phyloP scores from a whole-genome alignment of 2,329 filamentous ascomycete genomes.

The Aureobasidium sp. region DNA sequence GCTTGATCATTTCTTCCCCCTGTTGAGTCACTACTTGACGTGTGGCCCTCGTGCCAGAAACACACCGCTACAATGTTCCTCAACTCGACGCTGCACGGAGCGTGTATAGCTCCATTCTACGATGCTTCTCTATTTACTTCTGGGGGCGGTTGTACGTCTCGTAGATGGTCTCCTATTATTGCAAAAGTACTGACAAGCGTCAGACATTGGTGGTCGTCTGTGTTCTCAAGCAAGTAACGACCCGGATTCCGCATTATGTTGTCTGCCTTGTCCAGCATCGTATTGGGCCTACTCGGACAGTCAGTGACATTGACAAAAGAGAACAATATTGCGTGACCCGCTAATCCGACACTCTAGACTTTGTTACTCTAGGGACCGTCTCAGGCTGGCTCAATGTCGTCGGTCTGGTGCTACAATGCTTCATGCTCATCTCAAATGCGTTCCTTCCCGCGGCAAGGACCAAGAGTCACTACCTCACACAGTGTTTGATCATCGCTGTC shows the following conservation, averaged over 20 bases:
- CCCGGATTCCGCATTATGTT: slow-evolving; percentile 55
- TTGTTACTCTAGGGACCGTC: slow-evolving; percentile 50
- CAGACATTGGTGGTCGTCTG: slow-evolving; percentile 49
- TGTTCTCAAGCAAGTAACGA: slow-evolving; percentile 42
- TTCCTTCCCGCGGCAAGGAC: slow-evolving; percentile 81
- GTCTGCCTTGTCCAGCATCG: slow-evolving; percentile 80
- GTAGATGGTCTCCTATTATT: background rate
- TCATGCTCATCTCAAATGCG: slow-evolving; percentile 71
- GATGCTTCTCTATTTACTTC: slow-evolving; percentile 52
- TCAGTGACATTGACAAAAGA: slow-evolving; percentile 26
- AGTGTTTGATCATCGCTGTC: slow-evolving; percentile 71
- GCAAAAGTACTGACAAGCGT: slow-evolving; percentile 25
- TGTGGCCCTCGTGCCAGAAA: background rate
- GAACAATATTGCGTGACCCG: background rate
- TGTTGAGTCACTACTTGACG: background rate
- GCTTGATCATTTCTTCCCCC: background rate
- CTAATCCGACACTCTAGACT: slow-evolving; percentile 30
- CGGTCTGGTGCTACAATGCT: slow-evolving; percentile 62
- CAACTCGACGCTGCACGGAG: slow-evolving; percentile 13
- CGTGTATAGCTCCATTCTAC: slow-evolving; percentile 52
- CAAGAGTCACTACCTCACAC: slow-evolving; percentile 83
- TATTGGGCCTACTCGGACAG: slow-evolving; percentile 62
- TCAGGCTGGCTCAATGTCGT: slow-evolving; percentile 79
- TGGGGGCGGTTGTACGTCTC: slow-evolving; percentile 57
- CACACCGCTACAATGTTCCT: slow-evolving; percentile 9